Conservation (phyloP, 768 basidiomycete species). For the Macrolepiota albuminosa region DNA sequence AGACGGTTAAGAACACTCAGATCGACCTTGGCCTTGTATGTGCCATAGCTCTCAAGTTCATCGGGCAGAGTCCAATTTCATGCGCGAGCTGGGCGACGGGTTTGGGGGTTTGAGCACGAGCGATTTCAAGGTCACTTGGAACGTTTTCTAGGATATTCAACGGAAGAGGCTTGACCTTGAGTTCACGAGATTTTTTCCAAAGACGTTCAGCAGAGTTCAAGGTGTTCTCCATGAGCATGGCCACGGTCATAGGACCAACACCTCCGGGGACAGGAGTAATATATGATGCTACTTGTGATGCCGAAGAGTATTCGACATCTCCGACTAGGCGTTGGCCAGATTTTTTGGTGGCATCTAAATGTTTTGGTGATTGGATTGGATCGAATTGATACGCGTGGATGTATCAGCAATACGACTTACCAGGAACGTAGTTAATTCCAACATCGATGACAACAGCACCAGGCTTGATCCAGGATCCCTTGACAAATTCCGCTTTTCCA, state of each 20-base stretch:
- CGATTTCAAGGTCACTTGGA: conserved; percentile 95
- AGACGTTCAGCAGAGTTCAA: conserved; percentile 76
- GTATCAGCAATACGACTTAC: conserved; percentile 29
- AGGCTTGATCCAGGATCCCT: conserved; percentile 93
- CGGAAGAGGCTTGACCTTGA: conserved; percentile 73
- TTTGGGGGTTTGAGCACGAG: conserved; percentile 92
- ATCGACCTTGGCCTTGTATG: conserved; percentile 97
- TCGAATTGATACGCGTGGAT: neutral
- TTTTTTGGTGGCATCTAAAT: conserved; percentile 81
- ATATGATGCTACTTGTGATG: conserved; percentile 72
- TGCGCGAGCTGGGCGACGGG: conserved; percentile 76
- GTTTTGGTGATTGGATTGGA: neutral
- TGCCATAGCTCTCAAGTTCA: conserved; percentile 92
- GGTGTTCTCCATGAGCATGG: conserved; percentile 96
- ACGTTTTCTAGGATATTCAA: conserved; percentile 81
- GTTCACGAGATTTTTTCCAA: conserved; percentile 63
- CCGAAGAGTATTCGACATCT: conserved; percentile 85
- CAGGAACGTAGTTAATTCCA: conserved; percentile 93
- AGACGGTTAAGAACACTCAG: conserved; percentile 83
- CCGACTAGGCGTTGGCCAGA: conserved; percentile 94
- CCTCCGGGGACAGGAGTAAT: conserved; percentile 99
- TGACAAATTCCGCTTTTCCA: conserved; percentile 84
- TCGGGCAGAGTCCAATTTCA: conserved; percentile 82
- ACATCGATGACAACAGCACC: conserved; percentile 97
- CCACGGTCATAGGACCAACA: conserved; percentile 99